These are phyloP conservation scores for Capsella bursapastoris DNA, from an alignment of 345 rosid species.

Conservation along the genomic window DNA sequence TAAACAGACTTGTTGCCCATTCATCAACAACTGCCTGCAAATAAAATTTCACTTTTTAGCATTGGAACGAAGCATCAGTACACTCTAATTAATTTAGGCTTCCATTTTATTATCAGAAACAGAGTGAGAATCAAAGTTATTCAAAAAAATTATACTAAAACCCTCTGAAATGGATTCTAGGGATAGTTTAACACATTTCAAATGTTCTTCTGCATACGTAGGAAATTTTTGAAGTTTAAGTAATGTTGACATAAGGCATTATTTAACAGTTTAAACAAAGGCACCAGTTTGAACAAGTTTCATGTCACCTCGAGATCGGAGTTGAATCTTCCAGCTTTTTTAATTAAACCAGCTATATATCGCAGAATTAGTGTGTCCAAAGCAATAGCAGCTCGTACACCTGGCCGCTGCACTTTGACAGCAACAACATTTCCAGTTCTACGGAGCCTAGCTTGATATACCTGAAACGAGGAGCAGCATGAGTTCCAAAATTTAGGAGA, in stretches of 20 bases:
- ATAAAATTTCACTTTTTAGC: slow-evolving; percentile 39
- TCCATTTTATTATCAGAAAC: slow-evolving; percentile 14
- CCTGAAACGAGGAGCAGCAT: slow-evolving; percentile 52
- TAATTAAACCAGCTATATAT: slow-evolving; percentile 71
- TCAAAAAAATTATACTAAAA: background rate
- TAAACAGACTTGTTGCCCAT: slow-evolving; percentile 96
- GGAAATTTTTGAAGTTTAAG: slow-evolving; percentile 21
- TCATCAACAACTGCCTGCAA: slow-evolving; percentile 93
- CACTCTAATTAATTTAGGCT: slow-evolving; percentile 6
- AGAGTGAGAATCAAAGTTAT: slow-evolving; percentile 13
- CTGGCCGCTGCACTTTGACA: slow-evolving; percentile 94
- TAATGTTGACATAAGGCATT: background rate
- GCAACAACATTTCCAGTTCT: slow-evolving; percentile 70
- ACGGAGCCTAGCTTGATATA: slow-evolving; percentile 90
- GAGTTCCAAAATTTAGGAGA: background rate
- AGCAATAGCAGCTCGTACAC: slow-evolving; percentile 92
- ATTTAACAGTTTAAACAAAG: slow-evolving; percentile 18
- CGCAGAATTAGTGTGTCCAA: slow-evolving; percentile 85
- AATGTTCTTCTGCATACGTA: background rate
- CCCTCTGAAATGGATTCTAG: slow-evolving; percentile 11
- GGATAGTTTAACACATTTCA: slow-evolving; percentile 9
- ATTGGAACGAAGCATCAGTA: slow-evolving; percentile 23
- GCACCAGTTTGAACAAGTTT: background rate
- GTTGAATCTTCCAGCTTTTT: slow-evolving; percentile 72
- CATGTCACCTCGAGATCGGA: slow-evolving; percentile 79